Conservation (phyloP, 192 early-diverging fungal genomes). For the Coemansia sp. region DNA sequence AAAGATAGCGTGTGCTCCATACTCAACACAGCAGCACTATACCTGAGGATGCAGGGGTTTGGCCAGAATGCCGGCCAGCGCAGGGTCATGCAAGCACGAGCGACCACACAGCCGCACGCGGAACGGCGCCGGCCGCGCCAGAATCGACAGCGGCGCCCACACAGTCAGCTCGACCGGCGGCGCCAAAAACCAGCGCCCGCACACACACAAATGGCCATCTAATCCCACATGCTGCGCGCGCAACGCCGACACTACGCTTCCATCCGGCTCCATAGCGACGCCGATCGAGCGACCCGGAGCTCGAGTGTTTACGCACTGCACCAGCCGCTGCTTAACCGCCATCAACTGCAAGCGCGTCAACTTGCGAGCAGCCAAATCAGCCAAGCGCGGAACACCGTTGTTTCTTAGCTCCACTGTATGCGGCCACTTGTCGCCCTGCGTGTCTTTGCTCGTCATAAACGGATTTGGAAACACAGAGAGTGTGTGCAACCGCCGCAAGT, state of each 20-base stretch:
- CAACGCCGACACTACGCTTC: conserved; percentile 22
- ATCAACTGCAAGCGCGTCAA: conserved; percentile 21
- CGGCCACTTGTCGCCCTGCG: neutral
- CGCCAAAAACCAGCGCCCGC: conserved; percentile 30
- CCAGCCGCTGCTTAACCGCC: conserved; percentile 29
- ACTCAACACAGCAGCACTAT: neutral
- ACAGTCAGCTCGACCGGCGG: conserved; percentile 34
- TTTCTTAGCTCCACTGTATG: neutral
- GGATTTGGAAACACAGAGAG: conserved; percentile 47
- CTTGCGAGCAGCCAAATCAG: conserved; percentile 45
- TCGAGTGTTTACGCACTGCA: conserved; percentile 28
- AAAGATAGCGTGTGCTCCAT: neutral
- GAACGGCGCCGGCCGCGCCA: conserved; percentile 31
- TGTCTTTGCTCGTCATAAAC: conserved; percentile 7
- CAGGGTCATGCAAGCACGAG: conserved; percentile 23
- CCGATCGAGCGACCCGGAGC: conserved; percentile 38
- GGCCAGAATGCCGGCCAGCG: conserved; percentile 11
- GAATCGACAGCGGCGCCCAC: conserved; percentile 31
- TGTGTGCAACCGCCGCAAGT: conserved; percentile 25
- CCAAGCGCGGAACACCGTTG: conserved; percentile 33
- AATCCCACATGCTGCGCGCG: conserved; percentile 33
- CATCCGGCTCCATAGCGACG: conserved; percentile 11
- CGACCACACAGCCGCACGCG: conserved; percentile 36
- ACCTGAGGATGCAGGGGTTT: conserved; percentile 3
- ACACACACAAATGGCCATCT: conserved; percentile 40